These are phyloP conservation scores for Podila horticola DNA, from an alignment of 192 early-diverging fungal species.

Conservation along the genomic window DNA sequence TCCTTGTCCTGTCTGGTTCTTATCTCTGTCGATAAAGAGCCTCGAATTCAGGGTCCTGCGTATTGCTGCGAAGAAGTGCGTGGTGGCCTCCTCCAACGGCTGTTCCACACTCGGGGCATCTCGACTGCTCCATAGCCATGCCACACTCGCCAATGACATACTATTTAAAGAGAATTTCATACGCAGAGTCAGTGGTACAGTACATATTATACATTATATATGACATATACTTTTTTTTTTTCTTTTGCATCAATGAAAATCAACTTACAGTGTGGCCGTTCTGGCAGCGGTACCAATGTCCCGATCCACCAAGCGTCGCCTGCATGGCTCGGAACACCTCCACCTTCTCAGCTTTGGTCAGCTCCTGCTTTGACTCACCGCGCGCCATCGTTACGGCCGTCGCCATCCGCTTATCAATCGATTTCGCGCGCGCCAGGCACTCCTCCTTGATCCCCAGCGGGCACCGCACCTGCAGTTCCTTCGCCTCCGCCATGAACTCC, in stretches of 20 bases:
- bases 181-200: too few species aligned
- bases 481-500: constrained; percentile 7
- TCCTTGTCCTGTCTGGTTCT: background rate
- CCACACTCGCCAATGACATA: constrained; percentile 56
- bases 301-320: constrained; percentile 14
- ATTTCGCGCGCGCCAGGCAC: background rate
- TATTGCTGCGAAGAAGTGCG: constrained; percentile 19
- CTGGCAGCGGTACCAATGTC: constrained; percentile 61
- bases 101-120: constrained; percentile 54
- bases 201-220: too few species aligned
- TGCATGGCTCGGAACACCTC: constrained; percentile 44
- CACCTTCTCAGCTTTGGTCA: constrained; percentile 42
- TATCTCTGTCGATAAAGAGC: background rate
- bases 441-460: constrained; percentile 24
- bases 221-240: background rate
- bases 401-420: constrained; percentile 24
- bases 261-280: constrained; percentile 55
- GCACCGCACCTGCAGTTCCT: background rate
- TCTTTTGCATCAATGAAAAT: background rate
- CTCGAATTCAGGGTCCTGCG: constrained; percentile 5
- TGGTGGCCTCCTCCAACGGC: constrained; percentile 49
- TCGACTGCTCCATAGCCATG: constrained; percentile 39
- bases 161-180: constrained; percentile 10
- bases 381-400: background rate
- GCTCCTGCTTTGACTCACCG: background rate